Conservation (phyloP, 495 filamentous ascomycete genomes). For the Hyphodiscus hymeniophilus region DNA sequence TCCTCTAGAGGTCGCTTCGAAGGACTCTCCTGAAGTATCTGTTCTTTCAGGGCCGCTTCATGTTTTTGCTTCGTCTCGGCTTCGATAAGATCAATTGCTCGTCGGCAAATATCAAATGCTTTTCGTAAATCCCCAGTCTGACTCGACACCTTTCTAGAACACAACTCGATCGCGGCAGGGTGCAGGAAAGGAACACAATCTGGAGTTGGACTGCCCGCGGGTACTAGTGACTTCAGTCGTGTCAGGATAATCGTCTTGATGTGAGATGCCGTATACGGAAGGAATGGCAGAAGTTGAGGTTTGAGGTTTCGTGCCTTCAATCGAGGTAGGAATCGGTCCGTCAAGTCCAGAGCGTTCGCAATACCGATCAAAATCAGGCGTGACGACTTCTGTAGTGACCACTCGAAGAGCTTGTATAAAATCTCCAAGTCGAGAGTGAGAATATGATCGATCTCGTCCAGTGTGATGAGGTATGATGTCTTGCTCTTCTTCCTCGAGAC, state of each 20-base stretch:
- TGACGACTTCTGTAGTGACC: conserved; percentile 73
- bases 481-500: conserved; percentile 43
- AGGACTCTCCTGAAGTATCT: conserved; percentile 37
- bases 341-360: conserved; percentile 92
- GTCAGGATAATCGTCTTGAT: conserved; percentile 77
- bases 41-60: conserved; percentile 42
- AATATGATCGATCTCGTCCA: conserved; percentile 95
- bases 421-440: conserved; percentile 77
- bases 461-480: conserved; percentile 63
- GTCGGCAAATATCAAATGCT: conserved; percentile 87
- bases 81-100: conserved; percentile 85
- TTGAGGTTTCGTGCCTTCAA: conserved; percentile 87
- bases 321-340: conserved; percentile 88
- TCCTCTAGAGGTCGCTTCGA: conserved; percentile 54
- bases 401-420: conserved; percentile 86
- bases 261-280: conserved; percentile 86
- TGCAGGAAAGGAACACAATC: conserved; percentile 82
- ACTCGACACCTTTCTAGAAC: conserved; percentile 85
- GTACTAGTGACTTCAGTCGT: conserved; percentile 69
- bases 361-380: conserved; percentile 82
- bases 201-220: conserved; percentile 31
- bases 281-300: conserved; percentile 81
- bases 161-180: conserved; percentile 85
- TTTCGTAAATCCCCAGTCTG: conserved; percentile 93
- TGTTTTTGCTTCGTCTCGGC: conserved; percentile 65